Evolutionary conservation across 495 filamentous ascomycete genomes (phyloP).

Genomic region (Podospora pseudocomata): DNA sequence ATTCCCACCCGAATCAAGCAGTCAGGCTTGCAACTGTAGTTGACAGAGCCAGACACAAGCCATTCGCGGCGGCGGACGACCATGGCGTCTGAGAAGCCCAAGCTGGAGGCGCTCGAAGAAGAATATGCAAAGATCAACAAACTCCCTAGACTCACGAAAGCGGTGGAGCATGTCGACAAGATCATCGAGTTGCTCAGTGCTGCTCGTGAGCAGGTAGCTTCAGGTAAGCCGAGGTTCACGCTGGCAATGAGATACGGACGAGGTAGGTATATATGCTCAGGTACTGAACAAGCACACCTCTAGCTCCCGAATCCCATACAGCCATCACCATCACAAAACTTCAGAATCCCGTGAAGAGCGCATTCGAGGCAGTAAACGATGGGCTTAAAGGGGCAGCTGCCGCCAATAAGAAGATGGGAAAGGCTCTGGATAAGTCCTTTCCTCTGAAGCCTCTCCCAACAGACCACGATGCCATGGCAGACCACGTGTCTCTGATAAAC

Average conservation of each 20-base stretch:
- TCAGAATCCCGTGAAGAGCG: conserved; percentile 73
- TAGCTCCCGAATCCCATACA: conserved; percentile 60
- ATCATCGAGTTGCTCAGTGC: conserved; percentile 71
- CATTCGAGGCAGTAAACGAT: conserved; percentile 73
- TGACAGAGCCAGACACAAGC: not conserved
- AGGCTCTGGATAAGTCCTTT: conserved; percentile 79
- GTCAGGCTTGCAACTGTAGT: not conserved
- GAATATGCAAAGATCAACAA: conserved; percentile 69
- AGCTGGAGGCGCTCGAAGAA: conserved; percentile 51
- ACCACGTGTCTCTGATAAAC: conserved; percentile 74
- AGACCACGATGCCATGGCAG: conserved; percentile 76
- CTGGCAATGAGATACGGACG: not conserved
- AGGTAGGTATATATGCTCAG: not conserved
- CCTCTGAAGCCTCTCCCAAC: conserved; percentile 72
- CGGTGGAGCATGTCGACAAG: conserved; percentile 71
- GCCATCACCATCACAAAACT: conserved; percentile 74
- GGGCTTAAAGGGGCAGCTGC: conserved; percentile 76
- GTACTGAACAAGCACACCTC: not conserved
- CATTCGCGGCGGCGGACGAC: not conserved
- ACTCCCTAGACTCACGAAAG: conserved; percentile 65
- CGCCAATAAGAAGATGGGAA: conserved; percentile 74
- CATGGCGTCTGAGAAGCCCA: conserved; percentile 19
- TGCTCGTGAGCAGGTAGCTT: conserved; percentile 65
- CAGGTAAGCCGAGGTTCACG: conserved; percentile 44
- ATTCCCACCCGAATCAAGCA: not conserved